Evolutionary conservation across 441 rosid genomes (phyloP).

Genomic region (Geranium incanum): DNA sequence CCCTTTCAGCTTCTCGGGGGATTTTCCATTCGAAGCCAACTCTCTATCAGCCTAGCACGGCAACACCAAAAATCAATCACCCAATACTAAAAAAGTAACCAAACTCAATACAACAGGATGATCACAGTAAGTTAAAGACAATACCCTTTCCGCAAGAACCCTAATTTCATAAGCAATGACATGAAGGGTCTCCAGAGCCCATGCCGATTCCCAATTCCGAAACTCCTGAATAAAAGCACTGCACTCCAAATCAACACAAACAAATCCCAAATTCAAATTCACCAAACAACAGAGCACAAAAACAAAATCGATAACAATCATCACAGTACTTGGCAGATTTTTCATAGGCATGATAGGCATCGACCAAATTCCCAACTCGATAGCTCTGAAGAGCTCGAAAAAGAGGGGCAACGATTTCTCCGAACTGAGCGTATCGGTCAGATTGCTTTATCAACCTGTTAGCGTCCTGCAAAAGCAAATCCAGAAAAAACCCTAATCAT

Average conservation of each 20-base stretch:
- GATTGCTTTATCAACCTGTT: constrained; percentile 70
- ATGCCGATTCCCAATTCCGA: constrained; percentile 92
- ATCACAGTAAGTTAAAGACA: constrained; percentile 20
- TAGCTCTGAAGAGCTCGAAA: constrained; percentile 75
- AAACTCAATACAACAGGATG: neutral
- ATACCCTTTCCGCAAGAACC: constrained; percentile 77
- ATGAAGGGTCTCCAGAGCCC: constrained; percentile 87
- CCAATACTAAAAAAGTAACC: neutral
- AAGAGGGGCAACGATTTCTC: constrained; percentile 50
- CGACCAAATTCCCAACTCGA: constrained; percentile 54
- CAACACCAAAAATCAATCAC: neutral
- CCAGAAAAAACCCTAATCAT: neutral
- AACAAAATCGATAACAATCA: constrained; percentile 1
- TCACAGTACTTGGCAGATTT: constrained; percentile 61
- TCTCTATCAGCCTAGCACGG: constrained; percentile 70
- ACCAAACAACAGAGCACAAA: neutral
- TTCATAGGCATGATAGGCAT: constrained; percentile 66
- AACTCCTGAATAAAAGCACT: constrained; percentile 94
- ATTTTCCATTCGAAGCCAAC: constrained; percentile 65
- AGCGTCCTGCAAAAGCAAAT: constrained; percentile 44
- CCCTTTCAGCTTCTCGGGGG: constrained; percentile 84
- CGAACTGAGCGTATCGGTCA: constrained; percentile 56
- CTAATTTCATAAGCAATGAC: constrained; percentile 77
- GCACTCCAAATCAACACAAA: constrained; percentile 16
- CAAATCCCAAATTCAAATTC: neutral